phyloP scores from a whole-genome alignment of 768 basidiomycete species.

The Lactarius quietus region DNA sequence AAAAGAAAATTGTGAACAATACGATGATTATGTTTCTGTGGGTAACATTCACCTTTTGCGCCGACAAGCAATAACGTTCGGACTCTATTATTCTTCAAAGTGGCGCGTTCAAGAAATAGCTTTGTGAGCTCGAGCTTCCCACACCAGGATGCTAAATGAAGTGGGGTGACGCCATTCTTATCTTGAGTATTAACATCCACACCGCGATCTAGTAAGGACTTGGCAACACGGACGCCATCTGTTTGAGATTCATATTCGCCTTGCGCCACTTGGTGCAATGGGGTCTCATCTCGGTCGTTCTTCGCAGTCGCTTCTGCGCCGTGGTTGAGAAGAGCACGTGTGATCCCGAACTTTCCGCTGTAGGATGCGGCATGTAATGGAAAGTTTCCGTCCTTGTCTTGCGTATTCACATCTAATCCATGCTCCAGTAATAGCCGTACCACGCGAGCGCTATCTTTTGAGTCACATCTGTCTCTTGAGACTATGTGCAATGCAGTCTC shows the following conservation, averaged over 20 bases:
- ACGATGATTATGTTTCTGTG: neutral
- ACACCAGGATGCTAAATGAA: neutral
- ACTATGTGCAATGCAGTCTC: neutral
- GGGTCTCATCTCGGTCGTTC: neutral
- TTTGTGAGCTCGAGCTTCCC: neutral
- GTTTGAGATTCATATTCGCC: neutral
- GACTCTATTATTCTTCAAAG: neutral
- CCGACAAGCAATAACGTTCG: neutral
- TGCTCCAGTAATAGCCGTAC: neutral
- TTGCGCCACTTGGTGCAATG: neutral
- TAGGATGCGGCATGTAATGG: neutral
- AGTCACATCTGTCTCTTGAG: neutral
- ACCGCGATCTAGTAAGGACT: neutral
- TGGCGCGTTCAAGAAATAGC: neutral
- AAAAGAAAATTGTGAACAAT: neutral
- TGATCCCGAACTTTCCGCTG: neutral
- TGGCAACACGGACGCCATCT: neutral
- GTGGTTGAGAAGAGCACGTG: neutral
- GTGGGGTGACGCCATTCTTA: neutral
- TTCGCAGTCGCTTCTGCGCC: neutral
- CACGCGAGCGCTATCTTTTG: neutral
- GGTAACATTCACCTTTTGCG: neutral
- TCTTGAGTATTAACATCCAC: neutral
- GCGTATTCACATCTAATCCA: neutral
- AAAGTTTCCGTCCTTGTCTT: fast-evolving